These are phyloP conservation scores for Erythrobasidium hasegawianum DNA, from an alignment of 1,284 basidiomycete species.

Conservation along the genomic window DNA sequence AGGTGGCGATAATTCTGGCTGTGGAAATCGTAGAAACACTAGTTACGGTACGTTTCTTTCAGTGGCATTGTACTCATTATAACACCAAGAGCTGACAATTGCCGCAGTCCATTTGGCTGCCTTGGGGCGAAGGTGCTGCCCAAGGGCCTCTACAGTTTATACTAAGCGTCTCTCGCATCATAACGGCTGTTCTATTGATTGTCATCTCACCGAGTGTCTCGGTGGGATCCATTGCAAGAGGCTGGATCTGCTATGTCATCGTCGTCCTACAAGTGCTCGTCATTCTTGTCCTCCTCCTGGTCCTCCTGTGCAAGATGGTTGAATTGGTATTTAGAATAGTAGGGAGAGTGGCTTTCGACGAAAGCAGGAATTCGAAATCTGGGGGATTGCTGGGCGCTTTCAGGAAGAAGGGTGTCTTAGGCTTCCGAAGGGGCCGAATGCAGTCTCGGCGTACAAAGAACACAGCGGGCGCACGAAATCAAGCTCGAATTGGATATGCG, in stretches of 20 bases:
- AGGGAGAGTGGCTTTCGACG: slow-evolving; percentile 77
- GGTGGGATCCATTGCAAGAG: slow-evolving; percentile 67
- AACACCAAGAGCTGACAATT: not conserved
- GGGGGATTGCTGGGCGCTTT: slow-evolving; percentile 74
- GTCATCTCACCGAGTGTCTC: slow-evolving; percentile 80
- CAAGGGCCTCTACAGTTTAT: slow-evolving; percentile 93
- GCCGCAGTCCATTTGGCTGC: slow-evolving; percentile 71
- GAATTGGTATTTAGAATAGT: slow-evolving; percentile 77
- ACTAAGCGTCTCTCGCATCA: slow-evolving; percentile 82
- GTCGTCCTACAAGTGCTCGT: slow-evolving; percentile 80
- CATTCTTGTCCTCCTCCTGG: slow-evolving; percentile 71
- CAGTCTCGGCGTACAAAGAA: not conserved
- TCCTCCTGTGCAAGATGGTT: slow-evolving; percentile 76
- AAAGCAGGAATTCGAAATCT: slow-evolving; percentile 71
- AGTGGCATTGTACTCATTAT: no score
- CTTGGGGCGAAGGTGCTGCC: slow-evolving; percentile 91
- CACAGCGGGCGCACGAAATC: slow-evolving; percentile 3
- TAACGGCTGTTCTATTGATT: slow-evolving; percentile 80
- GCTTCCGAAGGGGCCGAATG: slow-evolving; percentile 64
- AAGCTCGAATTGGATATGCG: slow-evolving; percentile 6
- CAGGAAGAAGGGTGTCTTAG: slow-evolving; percentile 54
- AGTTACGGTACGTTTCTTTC: slow-evolving; percentile 64
- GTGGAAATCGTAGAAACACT: slow-evolving; percentile 77
- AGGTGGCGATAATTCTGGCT: slow-evolving; percentile 81
- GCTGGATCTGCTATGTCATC: slow-evolving; percentile 91